Evolutionary conservation across 495 filamentous ascomycete genomes (phyloP).

Genomic region (Entonaema liquescens): DNA sequence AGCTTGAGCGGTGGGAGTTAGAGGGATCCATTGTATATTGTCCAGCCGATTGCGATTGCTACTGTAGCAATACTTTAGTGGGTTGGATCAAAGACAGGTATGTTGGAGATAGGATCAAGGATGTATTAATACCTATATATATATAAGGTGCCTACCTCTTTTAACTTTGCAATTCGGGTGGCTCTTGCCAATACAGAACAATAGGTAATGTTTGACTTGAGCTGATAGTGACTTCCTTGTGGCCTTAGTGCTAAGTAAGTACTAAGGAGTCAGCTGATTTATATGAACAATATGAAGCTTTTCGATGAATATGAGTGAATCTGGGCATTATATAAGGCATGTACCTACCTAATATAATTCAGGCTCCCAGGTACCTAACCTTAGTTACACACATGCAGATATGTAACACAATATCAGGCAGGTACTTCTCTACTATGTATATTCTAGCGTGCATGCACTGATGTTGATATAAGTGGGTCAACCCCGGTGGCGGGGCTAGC

Average conservation of each 20-base stretch:
- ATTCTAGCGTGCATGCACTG: neutral
- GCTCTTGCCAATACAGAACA: neutral
- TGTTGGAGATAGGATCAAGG: neutral
- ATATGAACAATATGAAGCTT: neutral
- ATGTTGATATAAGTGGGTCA: neutral
- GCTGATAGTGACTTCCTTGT: neutral
- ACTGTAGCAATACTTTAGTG: neutral
- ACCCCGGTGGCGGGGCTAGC: neutral
- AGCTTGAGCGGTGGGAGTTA: conserved; percentile 31
- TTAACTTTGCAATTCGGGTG: neutral
- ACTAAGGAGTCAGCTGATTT: neutral
- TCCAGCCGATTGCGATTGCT: neutral
- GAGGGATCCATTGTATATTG: conserved; percentile 14
- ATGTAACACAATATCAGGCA: neutral
- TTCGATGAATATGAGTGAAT: neutral
- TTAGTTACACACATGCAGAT: neutral
- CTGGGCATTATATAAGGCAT: neutral
- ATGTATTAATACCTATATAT: neutral
- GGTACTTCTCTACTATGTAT: neutral
- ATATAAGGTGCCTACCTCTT: neutral
- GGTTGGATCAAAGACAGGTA: neutral
- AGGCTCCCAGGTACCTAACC: neutral
- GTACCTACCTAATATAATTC: neutral
- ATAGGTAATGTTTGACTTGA: neutral
- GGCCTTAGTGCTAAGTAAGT: neutral